A percentile compares a stretch with the other conserved stretches of the same genome.
Conservation (phyloP, 768 basidiomycete genomes). For the Hemileccinum rubropunctum region DNA sequence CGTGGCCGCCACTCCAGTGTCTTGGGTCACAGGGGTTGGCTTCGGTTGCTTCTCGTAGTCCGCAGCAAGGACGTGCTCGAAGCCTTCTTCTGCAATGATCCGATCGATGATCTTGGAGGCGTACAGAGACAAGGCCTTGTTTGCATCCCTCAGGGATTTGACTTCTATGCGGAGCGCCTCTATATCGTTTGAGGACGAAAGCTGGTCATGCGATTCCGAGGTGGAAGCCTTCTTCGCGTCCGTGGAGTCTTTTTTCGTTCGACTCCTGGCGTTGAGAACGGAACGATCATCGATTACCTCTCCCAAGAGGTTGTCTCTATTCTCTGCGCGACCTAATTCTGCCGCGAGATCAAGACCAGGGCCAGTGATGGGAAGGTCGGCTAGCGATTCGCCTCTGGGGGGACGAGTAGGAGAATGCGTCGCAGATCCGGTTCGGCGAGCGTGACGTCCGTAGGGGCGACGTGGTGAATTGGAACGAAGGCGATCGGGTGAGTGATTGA, state of each 20-base stretch:
- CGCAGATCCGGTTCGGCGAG: slow-evolving; percentile 53
- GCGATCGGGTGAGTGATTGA: slow-evolving; percentile 37
- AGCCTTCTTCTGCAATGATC: slow-evolving; percentile 94
- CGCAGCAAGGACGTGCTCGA: slow-evolving; percentile 93
- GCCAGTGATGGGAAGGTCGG: slow-evolving; percentile 82
- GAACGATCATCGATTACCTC: slow-evolving; percentile 51
- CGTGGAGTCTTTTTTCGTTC: slow-evolving; percentile 38
- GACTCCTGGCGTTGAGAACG: slow-evolving; percentile 42
- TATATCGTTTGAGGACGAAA: slow-evolving; percentile 52
- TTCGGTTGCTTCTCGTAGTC: slow-evolving; percentile 74
- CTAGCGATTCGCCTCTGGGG: slow-evolving; percentile 75
- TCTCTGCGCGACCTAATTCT: slow-evolving; percentile 89
- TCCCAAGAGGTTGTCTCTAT: slow-evolving; percentile 72
- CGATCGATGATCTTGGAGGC: slow-evolving; percentile 98
- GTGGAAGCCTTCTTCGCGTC: slow-evolving; percentile 32
- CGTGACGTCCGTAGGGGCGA: slow-evolving; percentile 42
- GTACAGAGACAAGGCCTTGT: slow-evolving; percentile 92
- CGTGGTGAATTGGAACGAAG: slow-evolving; percentile 39
- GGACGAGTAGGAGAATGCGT: slow-evolving; percentile 43
- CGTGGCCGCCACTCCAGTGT: slow-evolving; percentile 8
- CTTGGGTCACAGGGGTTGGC: slow-evolving; percentile 35
- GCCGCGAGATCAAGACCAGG: slow-evolving; percentile 89
- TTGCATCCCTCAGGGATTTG: slow-evolving; percentile 91
- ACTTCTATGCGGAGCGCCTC: slow-evolving; percentile 82
- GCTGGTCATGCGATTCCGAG: slow-evolving; percentile 42